A percentile compares a stretch with the other conserved stretches of the same genome.
Conservation (phyloP, 805 yeast species). For the Candida ovalis region DNA sequence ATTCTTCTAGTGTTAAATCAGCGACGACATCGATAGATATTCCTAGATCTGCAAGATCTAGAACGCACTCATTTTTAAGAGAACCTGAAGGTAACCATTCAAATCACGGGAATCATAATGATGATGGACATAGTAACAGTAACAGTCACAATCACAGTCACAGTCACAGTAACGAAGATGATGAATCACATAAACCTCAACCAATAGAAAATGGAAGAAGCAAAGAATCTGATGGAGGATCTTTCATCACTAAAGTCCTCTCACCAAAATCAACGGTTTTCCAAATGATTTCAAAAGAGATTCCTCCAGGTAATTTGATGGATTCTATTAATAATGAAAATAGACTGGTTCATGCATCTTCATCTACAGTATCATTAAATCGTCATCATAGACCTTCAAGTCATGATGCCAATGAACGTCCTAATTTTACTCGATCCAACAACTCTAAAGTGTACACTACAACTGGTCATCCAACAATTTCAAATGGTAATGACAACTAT, state of each 20-base stretch:
- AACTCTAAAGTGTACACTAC: not conserved
- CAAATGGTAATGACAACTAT: not conserved
- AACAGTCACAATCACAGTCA: constrained; percentile 5
- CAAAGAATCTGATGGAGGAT: not conserved
- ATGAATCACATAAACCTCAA: too few relatives aligned
- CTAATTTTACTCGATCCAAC: not conserved
- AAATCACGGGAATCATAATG: too few relatives aligned
- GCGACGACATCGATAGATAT: constrained; percentile 28
- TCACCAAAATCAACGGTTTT: constrained; percentile 14
- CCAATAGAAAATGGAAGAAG: not conserved
- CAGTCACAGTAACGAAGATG: too few relatives aligned
- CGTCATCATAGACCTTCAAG: not conserved
- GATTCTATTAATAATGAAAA: constrained; percentile 30
- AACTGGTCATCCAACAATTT: not conserved
- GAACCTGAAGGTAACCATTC: too few relatives aligned
- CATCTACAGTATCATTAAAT: constrained; percentile 2
- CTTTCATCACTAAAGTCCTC: constrained; percentile 3
- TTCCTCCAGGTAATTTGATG: constrained; percentile 29
- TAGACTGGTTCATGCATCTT: constrained; percentile 18
- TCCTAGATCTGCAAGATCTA: constrained; percentile 19
- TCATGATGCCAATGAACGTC: not conserved
- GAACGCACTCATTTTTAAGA: constrained; percentile 3
- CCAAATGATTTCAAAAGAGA: constrained; percentile 25
- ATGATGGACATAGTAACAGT: not conserved
- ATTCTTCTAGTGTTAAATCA: constrained; percentile 27